phyloP scores from a whole-genome alignment of 768 basidiomycete genomes.

The Calocybe gangraenosa region DNA sequence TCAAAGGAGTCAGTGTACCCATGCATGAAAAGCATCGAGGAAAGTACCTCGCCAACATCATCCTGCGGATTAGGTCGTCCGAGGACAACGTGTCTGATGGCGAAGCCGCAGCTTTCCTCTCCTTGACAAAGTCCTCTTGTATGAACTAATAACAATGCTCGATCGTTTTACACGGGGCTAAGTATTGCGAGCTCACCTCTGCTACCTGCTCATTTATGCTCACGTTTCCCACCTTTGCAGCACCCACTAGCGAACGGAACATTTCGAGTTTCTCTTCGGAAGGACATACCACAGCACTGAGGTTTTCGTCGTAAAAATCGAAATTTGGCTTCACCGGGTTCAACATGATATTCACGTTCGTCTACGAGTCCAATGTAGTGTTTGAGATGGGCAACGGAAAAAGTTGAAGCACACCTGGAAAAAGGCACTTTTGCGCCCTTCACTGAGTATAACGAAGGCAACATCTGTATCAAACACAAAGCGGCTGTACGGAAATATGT shows the following conservation, averaged over 20 bases:
- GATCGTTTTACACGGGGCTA: neutral
- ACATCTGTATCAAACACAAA: constrained; percentile 74
- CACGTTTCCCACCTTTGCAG: constrained; percentile 57
- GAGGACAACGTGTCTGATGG: constrained; percentile 37
- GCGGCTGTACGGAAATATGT: constrained; percentile 71
- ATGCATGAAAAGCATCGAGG: neutral
- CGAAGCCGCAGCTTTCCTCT: constrained; percentile 29
- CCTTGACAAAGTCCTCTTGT: constrained; percentile 67
- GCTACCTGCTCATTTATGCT: constrained; percentile 50
- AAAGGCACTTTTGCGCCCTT: constrained; percentile 68
- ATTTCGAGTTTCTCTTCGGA: constrained; percentile 39
- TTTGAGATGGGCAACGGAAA: neutral
- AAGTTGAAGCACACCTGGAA: constrained; percentile 47
- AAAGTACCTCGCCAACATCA: constrained; percentile 68
- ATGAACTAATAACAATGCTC: constrained; percentile 46
- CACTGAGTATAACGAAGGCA: constrained; percentile 55
- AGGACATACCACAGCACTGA: constrained; percentile 41
- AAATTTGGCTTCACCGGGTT: constrained; percentile 19
- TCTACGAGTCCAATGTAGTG: constrained; percentile 35
- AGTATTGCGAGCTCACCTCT: constrained; percentile 41
- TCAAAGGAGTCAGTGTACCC: neutral
- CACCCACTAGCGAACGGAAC: constrained; percentile 57
- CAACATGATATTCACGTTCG: constrained; percentile 52
- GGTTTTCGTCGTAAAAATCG: constrained; percentile 49
- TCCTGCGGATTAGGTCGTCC: constrained; percentile 63